A percentile compares a stretch with the other conserved stretches of the same genome.
phyloP scores from a whole-genome alignment of 495 filamentous ascomycete genomes.

The Talaromyces proteolyticus region DNA sequence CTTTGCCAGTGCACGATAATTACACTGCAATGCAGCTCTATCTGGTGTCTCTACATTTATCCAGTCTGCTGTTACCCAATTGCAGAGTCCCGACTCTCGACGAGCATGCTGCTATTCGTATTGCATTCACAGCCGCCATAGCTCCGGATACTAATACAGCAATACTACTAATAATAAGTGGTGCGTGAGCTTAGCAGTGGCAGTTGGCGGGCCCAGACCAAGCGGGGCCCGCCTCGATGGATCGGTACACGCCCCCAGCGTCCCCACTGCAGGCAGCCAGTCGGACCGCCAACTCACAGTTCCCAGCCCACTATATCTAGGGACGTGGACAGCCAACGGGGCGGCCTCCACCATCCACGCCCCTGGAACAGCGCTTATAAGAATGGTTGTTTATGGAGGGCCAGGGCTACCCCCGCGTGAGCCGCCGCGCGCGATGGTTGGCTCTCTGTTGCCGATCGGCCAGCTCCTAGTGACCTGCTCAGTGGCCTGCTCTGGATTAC shows the following conservation, averaged over 20 bases:
- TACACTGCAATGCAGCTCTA: too few relatives aligned
- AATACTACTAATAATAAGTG: background rate
- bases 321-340: background rate
- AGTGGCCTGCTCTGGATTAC: too few relatives aligned
- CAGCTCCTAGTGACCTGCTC: too few relatives aligned
- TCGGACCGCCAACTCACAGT: background rate
- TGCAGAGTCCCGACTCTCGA: too few relatives aligned
- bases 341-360: background rate
- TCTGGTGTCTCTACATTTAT: too few relatives aligned
- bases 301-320: background rate
- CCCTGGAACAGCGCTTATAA: background rate
- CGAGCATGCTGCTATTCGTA: too few relatives aligned
- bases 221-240: background rate
- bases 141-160: background rate
- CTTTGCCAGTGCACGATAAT: too few relatives aligned
- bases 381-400: background rate
- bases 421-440: background rate
- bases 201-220: background rate
- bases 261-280: too few relatives aligned
- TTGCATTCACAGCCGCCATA: too few relatives aligned
- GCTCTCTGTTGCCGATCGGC: background rate
- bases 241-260: too few relatives aligned
- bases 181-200: background rate
- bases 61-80: too few relatives aligned
- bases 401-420: slow-evolving; percentile 1